Evolutionary conservation across 345 rosid genomes (phyloP).

Genomic region (Aurinia saxatilis): DNA sequence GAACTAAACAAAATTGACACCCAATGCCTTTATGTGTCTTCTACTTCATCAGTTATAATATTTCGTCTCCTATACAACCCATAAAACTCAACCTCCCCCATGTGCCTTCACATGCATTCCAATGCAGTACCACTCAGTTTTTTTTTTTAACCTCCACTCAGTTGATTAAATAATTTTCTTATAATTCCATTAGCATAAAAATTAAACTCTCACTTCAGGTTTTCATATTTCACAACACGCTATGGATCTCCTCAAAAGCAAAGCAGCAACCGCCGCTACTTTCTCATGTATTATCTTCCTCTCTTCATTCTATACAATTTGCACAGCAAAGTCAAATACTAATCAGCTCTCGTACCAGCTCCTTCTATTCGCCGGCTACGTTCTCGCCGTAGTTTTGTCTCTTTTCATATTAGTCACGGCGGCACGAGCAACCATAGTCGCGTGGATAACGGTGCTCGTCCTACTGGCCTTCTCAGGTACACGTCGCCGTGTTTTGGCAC

Average conservation of each 20-base stretch:
- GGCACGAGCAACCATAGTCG: constrained; percentile 30
- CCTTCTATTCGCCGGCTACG: not conserved
- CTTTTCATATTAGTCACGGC: constrained; percentile 20
- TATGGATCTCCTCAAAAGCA: constrained; percentile 22
- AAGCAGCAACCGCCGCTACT: constrained; percentile 18
- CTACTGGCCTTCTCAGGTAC: constrained; percentile 30
- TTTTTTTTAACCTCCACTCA: no score
- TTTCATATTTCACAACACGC: constrained; percentile 7
- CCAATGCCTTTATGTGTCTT: constrained; percentile 22
- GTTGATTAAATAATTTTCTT: not conserved
- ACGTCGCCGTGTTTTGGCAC: constrained; percentile 25
- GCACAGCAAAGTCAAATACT: not conserved
- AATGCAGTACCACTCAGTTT: constrained; percentile 26
- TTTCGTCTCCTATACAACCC: constrained; percentile 10
- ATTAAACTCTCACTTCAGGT: not conserved
- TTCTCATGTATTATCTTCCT: constrained; percentile 20
- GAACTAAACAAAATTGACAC: not conserved
- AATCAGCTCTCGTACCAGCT: not conserved
- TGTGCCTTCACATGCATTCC: constrained; percentile 37
- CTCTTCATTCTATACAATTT: constrained; percentile 16
- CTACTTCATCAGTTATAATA: constrained; percentile 21
- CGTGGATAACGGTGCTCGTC: constrained; percentile 32
- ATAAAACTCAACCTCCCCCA: constrained; percentile 26
- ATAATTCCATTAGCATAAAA: not conserved
- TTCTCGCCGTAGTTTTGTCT: constrained; percentile 6